These are phyloP conservation scores for Alliaria petiolata DNA, from an alignment of 345 rosid species.

Conservation along the genomic window DNA sequence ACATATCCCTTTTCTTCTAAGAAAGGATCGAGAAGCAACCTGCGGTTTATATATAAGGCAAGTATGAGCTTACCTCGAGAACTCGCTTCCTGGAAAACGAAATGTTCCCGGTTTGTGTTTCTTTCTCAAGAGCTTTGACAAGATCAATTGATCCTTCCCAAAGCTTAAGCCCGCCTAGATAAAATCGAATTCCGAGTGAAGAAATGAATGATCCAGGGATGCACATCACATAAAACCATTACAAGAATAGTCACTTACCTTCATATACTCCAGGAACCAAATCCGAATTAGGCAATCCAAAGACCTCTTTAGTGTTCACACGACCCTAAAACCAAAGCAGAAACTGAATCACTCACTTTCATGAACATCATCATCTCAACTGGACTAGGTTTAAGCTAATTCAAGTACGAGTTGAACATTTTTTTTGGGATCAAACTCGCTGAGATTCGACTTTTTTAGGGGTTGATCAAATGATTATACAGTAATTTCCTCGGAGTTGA, in stretches of 20 bases:
- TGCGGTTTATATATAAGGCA: not conserved
- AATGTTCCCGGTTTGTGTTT: slow-evolving; percentile 45
- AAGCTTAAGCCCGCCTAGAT: slow-evolving; percentile 84
- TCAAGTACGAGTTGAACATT: not conserved
- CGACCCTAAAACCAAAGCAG: slow-evolving; percentile 55
- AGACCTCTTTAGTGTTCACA: slow-evolving; percentile 77
- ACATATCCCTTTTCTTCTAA: not conserved
- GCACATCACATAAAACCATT: not conserved
- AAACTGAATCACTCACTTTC: not conserved
- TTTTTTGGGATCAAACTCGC: not conserved
- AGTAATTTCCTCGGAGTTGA: not conserved
- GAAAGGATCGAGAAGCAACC: not conserved
- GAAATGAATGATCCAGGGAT: not conserved
- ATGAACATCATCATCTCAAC: not conserved
- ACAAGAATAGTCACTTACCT: slow-evolving; percentile 39
- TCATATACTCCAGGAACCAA: slow-evolving; percentile 93
- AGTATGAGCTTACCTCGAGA: slow-evolving; percentile 65
- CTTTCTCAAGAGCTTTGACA: slow-evolving; percentile 63
- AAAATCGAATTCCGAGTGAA: not conserved
- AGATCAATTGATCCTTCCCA: slow-evolving; percentile 99
- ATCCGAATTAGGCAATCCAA: slow-evolving; percentile 82
- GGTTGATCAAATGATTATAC: not conserved
- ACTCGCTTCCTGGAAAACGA: slow-evolving; percentile 63
- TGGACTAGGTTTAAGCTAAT: not conserved
- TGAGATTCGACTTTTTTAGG: not conserved